Conservation (phyloP, 169 alveolate genomes). For the Besnoitia besnoiti region DNA sequence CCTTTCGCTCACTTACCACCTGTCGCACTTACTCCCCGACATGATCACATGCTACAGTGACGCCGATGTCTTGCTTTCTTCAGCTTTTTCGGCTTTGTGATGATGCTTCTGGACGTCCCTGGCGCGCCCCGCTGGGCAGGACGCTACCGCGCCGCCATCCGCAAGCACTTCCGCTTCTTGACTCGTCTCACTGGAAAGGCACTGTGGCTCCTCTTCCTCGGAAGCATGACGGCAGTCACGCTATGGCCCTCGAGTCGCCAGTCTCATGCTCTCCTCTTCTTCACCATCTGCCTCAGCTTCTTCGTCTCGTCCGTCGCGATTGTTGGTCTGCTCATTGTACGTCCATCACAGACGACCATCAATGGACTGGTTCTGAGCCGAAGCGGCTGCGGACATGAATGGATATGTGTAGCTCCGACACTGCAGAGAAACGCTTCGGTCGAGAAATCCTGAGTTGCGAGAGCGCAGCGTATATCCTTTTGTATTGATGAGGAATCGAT, state of each 20-base stretch:
- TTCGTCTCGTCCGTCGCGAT: constrained; percentile 83
- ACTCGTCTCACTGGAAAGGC: constrained; percentile 89
- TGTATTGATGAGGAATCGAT: too few species aligned
- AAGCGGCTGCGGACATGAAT: too few species aligned
- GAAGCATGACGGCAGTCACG: constrained; percentile 75
- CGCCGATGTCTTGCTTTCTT: constrained; percentile 26
- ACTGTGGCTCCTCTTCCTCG: constrained; percentile 84
- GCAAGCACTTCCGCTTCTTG: constrained; percentile 85
- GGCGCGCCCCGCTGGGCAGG: constrained; percentile 94
- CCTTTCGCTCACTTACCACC: too few species aligned
- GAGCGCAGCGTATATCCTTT: too few species aligned
- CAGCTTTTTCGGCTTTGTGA: constrained; percentile 83
- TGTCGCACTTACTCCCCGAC: too few species aligned
- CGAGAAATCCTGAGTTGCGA: too few species aligned
- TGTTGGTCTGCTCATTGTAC: constrained; percentile 84
- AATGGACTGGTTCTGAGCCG: too few species aligned
- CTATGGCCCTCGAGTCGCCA: constrained; percentile 68
- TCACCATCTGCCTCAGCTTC: constrained; percentile 75
- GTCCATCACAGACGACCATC: too few species aligned
- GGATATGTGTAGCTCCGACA: too few species aligned
- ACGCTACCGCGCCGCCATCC: constrained; percentile 82
- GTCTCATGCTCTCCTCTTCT: constrained; percentile 70
- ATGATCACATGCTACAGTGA: too few species aligned
- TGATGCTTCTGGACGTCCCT: constrained; percentile 90
- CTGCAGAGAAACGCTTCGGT: too few species aligned